Evolutionary conservation across 2,329 filamentous ascomycete genomes (phyloP).

Genomic region (Mollisia scopiformis): DNA sequence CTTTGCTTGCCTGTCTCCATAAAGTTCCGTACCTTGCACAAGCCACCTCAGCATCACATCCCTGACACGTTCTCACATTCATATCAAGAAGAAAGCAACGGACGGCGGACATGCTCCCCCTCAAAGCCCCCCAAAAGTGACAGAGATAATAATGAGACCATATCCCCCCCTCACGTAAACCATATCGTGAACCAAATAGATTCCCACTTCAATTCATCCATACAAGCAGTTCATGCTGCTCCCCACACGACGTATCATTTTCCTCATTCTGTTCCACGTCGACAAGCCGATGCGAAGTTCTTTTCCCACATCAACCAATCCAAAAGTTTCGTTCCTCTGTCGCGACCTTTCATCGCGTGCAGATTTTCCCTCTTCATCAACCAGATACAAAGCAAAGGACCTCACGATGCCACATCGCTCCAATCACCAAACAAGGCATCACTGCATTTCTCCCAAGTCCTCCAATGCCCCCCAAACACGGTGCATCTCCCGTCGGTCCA

Average conservation of each 20-base stretch:
- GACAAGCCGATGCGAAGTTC: background rate
- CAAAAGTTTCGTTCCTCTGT: background rate
- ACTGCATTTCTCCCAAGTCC: conserved; percentile 7
- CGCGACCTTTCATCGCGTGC: background rate
- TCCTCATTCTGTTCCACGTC: background rate
- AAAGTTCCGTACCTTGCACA: conserved; percentile 3
- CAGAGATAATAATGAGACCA: conserved; percentile 7
- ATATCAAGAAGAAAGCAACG: background rate
- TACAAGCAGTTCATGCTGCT: background rate
- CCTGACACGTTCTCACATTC: background rate
- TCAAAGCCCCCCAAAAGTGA: background rate
- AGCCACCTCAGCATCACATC: background rate
- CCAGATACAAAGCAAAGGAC: background rate
- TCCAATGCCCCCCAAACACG: background rate
- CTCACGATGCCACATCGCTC: conserved; percentile 27
- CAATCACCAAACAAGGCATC: conserved; percentile 21
- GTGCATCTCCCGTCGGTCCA: background rate
- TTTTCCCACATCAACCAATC: background rate
- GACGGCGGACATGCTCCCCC: background rate
- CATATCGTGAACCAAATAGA: background rate
- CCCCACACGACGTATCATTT: conserved; percentile 3
- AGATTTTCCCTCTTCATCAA: background rate
- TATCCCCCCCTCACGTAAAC: background rate
- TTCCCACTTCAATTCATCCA: conserved; percentile 2
- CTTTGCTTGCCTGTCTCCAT: background rate